Evolutionary conservation across 257 asterid genomes (phyloP).

Genomic region (Ehretia macrophylla): DNA sequence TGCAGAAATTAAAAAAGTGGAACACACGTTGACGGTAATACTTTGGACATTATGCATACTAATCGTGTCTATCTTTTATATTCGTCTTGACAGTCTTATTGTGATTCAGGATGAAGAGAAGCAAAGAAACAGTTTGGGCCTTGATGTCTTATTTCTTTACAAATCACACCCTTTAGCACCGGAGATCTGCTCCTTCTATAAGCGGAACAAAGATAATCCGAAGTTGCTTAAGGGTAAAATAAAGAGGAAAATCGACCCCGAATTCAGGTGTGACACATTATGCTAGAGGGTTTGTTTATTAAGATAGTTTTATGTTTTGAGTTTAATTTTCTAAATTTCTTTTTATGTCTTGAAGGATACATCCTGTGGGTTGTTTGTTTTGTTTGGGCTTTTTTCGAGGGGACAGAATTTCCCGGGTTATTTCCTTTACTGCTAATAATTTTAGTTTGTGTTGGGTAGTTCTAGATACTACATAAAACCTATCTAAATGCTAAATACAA

Average conservation of each 20-base stretch:
- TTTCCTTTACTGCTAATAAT: too few relatives aligned
- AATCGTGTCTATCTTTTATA: not conserved
- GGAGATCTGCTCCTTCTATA: constrained; percentile 31
- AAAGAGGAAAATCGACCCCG: constrained; percentile 42
- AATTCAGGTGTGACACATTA: constrained; percentile 33
- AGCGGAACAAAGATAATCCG: constrained; percentile 37
- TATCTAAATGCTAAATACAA: too few relatives aligned
- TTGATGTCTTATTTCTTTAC: constrained; percentile 45
- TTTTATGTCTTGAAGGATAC: not conserved
- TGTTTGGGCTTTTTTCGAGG: too few relatives aligned
- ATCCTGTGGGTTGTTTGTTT: too few relatives aligned
- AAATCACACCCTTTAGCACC: constrained; percentile 44
- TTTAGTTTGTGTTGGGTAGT: too few relatives aligned
- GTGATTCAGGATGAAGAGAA: constrained; percentile 54
- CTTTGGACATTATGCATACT: not conserved
- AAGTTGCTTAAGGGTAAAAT: constrained; percentile 39
- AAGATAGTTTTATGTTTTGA: not conserved
- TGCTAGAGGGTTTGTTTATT: not conserved
- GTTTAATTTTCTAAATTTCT: not conserved
- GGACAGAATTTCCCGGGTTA: too few relatives aligned
- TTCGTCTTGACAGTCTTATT: constrained; percentile 12
- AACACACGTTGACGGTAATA: constrained; percentile 51
- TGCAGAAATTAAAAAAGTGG: constrained; percentile 47
- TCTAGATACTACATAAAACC: too few relatives aligned
- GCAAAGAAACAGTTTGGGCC: constrained; percentile 44